phyloP scores from a whole-genome alignment of 202 grass and related monocot genomes.

The Zoysia matrella region DNA sequence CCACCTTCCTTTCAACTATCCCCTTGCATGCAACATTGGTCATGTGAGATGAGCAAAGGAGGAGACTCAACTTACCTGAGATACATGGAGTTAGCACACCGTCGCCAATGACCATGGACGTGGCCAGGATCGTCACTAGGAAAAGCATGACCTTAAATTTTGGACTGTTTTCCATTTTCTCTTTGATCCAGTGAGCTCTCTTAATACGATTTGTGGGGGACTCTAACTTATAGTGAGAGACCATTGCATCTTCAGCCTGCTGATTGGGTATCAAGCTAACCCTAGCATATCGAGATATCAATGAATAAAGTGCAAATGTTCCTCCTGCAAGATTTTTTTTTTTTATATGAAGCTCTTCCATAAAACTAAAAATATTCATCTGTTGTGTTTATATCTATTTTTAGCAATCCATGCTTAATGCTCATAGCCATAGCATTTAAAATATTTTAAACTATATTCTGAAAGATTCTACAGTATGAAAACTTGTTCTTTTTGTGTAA shows the following conservation, averaged over 20 bases:
- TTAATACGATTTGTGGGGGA: constrained; percentile 49
- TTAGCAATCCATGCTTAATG: constrained; percentile 15
- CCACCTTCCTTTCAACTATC: constrained; percentile 13
- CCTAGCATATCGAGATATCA: constrained; percentile 73
- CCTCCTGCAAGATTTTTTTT: constrained; percentile 51
- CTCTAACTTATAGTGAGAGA: constrained; percentile 64
- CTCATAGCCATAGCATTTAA: background rate
- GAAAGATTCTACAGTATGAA: background rate
- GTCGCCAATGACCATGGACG: constrained; percentile 81
- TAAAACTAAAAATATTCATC: background rate
- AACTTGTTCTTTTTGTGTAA: background rate
- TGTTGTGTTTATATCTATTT: constrained; percentile 15
- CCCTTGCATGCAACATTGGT: background rate
- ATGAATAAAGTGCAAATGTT: constrained; percentile 80
- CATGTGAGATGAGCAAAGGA: constrained; percentile 6
- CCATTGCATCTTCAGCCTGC: background rate
- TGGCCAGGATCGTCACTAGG: constrained; percentile 62
- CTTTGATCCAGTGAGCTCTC: constrained; percentile 64
- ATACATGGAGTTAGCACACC: constrained; percentile 71
- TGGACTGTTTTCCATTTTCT: constrained; percentile 59
- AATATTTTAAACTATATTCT: background rate
- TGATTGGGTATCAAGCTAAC: constrained; percentile 75
- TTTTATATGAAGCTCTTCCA: constrained; percentile 19
- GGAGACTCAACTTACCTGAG: constrained; percentile 54
- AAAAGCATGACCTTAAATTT: constrained; percentile 61